A percentile compares a stretch with the other conserved stretches of the same genome.
These are phyloP conservation scores for Zygosaccharomyces bisporus DNA, from an alignment of 805 yeast genomes.

Conservation along the genomic window DNA sequence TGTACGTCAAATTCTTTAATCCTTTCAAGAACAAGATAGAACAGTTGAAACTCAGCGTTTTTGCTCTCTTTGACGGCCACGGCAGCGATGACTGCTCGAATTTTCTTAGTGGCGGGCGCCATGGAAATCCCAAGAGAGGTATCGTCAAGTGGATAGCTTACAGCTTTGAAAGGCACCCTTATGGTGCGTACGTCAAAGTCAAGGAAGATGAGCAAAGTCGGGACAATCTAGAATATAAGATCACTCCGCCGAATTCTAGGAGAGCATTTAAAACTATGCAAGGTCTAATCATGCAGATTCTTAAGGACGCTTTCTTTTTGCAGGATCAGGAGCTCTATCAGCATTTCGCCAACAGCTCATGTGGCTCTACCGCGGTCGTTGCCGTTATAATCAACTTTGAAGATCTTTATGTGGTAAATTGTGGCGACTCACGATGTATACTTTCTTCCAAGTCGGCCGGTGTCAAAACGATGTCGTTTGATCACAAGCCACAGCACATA, in stretches of 20 bases:
- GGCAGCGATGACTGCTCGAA: constrained; percentile 66
- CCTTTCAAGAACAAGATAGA: constrained; percentile 31
- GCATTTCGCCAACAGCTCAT: constrained; percentile 38
- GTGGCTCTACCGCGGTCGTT: constrained; percentile 54
- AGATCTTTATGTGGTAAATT: constrained; percentile 56
- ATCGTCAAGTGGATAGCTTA: constrained; percentile 31
- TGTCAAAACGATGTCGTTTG: constrained; percentile 60
- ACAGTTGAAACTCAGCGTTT: constrained; percentile 39
- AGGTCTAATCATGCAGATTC: constrained; percentile 35
- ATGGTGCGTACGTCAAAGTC: constrained; percentile 20
- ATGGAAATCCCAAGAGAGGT: constrained; percentile 20
- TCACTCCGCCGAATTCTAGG: constrained; percentile 14
- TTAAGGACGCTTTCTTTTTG: constrained; percentile 44
- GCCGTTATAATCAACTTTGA: constrained; percentile 42
- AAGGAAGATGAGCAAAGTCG: constrained; percentile 10
- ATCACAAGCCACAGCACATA: constrained; percentile 92
- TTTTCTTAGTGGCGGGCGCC: constrained; percentile 40
- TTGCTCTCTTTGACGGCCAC: constrained; percentile 80
- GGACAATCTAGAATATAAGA: background rate
- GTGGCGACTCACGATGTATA: constrained; percentile 74
- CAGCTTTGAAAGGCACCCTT: constrained; percentile 32
- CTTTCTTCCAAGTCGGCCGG: constrained; percentile 48
- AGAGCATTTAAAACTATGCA: constrained; percentile 33
- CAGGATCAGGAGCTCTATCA: constrained; percentile 45
- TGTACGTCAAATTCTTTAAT: constrained; percentile 34